Percentiles rank a stretch among this genome's conserved stretches.
Conservation (phyloP, 768 basidiomycete species). For the Serpula lacrymans region DNA sequence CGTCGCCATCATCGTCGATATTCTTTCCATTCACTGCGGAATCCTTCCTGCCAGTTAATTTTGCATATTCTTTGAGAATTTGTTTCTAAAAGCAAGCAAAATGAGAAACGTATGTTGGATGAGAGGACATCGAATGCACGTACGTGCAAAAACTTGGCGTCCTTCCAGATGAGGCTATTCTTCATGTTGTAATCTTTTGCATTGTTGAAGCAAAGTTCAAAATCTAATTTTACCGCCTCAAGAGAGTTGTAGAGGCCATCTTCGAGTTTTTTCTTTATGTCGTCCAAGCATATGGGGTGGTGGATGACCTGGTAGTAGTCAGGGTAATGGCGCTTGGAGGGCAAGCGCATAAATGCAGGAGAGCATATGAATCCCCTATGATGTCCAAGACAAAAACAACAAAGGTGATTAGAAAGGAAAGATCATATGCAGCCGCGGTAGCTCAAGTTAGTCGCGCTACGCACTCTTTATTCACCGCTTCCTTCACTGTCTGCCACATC, state of each 20-base stretch:
- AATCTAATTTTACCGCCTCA: conserved; percentile 63
- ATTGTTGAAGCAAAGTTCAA: conserved; percentile 77
- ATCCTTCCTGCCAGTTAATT: conserved; percentile 41
- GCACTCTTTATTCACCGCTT: conserved; percentile 86
- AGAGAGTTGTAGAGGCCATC: conserved; percentile 56
- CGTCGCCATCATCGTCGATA: conserved; percentile 31
- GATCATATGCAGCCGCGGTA: conserved; percentile 31
- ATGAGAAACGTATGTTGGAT: conserved; percentile 5
- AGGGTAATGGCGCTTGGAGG: conserved; percentile 69
- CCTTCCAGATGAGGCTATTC: conserved; percentile 74
- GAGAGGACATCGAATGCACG: conserved; percentile 28
- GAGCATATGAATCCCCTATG: conserved; percentile 63
- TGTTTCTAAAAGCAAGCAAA: conserved; percentile 38
- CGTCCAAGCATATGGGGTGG: conserved; percentile 81
- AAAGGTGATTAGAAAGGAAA: conserved; percentile 40
- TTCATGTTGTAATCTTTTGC: conserved; percentile 81
- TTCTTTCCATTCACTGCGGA: conserved; percentile 37
- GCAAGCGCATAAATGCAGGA: conserved; percentile 63
- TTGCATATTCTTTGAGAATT: conserved; percentile 42
- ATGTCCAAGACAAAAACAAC: conserved; percentile 26
- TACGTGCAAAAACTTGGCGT: conserved; percentile 81
- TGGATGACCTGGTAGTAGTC: conserved; percentile 85
- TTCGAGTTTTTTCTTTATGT: conserved; percentile 80
- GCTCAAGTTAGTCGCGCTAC: conserved; percentile 46
- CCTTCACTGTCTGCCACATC: conserved; percentile 77